phyloP scores from a whole-genome alignment of 2,329 filamentous ascomycete species.

The Periconia digitata region DNA sequence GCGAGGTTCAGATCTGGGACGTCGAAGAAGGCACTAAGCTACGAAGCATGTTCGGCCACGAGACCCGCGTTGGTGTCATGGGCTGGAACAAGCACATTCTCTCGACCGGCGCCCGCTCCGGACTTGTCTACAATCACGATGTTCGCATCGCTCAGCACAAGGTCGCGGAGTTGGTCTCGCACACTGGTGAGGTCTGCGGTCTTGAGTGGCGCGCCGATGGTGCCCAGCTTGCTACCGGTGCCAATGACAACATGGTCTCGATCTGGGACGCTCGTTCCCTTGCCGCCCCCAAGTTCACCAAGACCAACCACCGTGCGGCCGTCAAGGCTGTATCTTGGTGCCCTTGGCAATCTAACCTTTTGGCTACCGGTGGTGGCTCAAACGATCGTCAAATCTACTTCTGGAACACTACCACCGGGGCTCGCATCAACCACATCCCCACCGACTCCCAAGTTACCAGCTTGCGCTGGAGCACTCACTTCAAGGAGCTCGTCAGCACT shows the following conservation, averaged over 20 bases:
- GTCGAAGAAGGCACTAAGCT: slow-evolving; percentile 93
- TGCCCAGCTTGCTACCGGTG: slow-evolving; percentile 93
- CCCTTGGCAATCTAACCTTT: slow-evolving; percentile 96
- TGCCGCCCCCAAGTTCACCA: slow-evolving; percentile 94
- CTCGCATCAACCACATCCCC: slow-evolving; percentile 98
- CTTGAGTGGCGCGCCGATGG: slow-evolving; percentile 97
- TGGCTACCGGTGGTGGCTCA: slow-evolving; percentile 92
- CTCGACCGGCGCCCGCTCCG: slow-evolving; percentile 90
- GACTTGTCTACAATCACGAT: slow-evolving; percentile 97
- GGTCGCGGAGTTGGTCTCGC: slow-evolving; percentile 92
- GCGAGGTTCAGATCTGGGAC: slow-evolving; percentile 99
- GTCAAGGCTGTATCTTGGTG: slow-evolving; percentile 99
- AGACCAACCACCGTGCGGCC: slow-evolving; percentile 98
- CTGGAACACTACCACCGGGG: slow-evolving; percentile 98
- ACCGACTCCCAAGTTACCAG: slow-evolving; percentile 97
- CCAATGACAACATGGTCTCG: slow-evolving; percentile 97
- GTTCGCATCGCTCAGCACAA: slow-evolving; percentile 98
- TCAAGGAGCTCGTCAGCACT: slow-evolving; percentile 97
- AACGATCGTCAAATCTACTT: slow-evolving; percentile 99
- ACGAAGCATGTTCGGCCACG: slow-evolving; percentile 97
- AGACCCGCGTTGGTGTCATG: slow-evolving; percentile 96
- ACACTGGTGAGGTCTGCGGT: slow-evolving; percentile 97
- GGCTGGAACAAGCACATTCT: slow-evolving; percentile 97
- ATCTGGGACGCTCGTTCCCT: slow-evolving; percentile 98
- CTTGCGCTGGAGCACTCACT: slow-evolving; percentile 92